These are phyloP conservation scores for Botrytis byssoidea DNA, from an alignment of 2,329 filamentous ascomycete species.

Conservation along the genomic window DNA sequence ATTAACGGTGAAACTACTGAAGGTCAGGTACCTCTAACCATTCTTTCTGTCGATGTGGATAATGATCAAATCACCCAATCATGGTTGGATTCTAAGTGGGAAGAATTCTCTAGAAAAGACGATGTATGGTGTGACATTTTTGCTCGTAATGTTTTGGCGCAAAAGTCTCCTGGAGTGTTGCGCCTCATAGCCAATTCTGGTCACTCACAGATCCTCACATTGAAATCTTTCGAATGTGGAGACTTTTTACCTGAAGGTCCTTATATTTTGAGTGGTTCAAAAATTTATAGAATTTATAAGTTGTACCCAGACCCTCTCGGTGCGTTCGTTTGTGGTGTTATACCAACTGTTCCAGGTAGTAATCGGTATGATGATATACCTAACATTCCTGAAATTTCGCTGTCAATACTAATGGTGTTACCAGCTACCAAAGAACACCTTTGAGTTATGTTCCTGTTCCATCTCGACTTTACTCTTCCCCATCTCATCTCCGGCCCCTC, in stretches of 20 bases:
- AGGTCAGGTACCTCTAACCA: neutral
- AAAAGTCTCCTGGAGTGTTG: neutral
- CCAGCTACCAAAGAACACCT: neutral
- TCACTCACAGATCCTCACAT: neutral
- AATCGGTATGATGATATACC: neutral
- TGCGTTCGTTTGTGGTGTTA: conserved; percentile 14
- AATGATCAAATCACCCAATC: neutral
- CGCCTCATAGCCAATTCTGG: neutral
- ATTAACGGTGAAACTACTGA: neutral
- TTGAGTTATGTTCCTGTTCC: conserved; percentile 3
- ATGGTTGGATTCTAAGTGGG: neutral
- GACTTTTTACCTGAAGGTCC: neutral
- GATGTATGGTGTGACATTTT: conserved; percentile 1
- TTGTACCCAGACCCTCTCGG: conserved; percentile 3
- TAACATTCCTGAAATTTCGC: neutral
- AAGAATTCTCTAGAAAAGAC: neutral
- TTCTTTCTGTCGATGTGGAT: neutral
- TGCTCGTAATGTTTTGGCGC: neutral
- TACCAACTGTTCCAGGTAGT: neutral
- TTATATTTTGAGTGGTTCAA: neutral
- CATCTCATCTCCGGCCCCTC: conserved; percentile 43
- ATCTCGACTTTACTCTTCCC: neutral
- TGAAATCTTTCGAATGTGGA: neutral
- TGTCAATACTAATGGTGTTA: neutral
- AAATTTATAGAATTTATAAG: neutral